Conservation (phyloP, 1,284 basidiomycete genomes). For the Ustanciosporium gigantosporum region DNA sequence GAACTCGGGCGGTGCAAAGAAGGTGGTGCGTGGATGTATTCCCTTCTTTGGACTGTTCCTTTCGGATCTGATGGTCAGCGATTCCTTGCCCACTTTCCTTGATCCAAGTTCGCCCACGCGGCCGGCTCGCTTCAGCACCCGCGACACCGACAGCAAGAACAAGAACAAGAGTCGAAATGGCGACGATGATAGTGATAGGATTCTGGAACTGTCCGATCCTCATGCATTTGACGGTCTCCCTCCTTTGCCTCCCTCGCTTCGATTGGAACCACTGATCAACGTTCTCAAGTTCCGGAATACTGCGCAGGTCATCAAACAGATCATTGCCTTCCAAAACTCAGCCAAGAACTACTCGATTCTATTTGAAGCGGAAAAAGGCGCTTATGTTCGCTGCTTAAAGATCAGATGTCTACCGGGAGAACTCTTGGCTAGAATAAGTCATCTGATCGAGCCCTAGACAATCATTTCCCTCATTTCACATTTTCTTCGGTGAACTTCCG, state of each 20-base stretch:
- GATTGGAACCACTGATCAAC: slow-evolving; percentile 47
- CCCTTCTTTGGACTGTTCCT: slow-evolving; percentile 58
- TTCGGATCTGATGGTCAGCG: slow-evolving; percentile 48
- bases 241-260: slow-evolving; percentile 34
- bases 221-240: slow-evolving; percentile 36
- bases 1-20: neutral
- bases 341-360: slow-evolving; percentile 32
- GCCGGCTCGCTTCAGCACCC: slow-evolving; percentile 6
- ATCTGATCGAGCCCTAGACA: slow-evolving; percentile 13
- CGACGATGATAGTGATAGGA: neutral
- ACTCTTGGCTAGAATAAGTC: slow-evolving; percentile 37
- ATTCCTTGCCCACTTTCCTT: slow-evolving; percentile 48
- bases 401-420: slow-evolving; percentile 49
- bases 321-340: slow-evolving; percentile 47
- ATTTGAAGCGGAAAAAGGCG: slow-evolving; percentile 47
- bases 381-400: slow-evolving; percentile 52
- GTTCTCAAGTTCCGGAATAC: slow-evolving; percentile 48
- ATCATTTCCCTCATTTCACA: neutral
- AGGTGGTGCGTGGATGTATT: slow-evolving; percentile 20
- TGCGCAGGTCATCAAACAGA: slow-evolving; percentile 45
- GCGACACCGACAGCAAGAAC: slow-evolving; percentile 4
- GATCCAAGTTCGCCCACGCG: slow-evolving; percentile 44
- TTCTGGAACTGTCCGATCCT: slow-evolving; percentile 5
- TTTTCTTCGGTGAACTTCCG: too few species aligned
- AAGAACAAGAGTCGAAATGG: neutral